Evolutionary conservation across 495 filamentous ascomycete species (phyloP), one percentile per base, ranked within the genome.

Genomic region (Lophiostoma macrostomum): DNA sequence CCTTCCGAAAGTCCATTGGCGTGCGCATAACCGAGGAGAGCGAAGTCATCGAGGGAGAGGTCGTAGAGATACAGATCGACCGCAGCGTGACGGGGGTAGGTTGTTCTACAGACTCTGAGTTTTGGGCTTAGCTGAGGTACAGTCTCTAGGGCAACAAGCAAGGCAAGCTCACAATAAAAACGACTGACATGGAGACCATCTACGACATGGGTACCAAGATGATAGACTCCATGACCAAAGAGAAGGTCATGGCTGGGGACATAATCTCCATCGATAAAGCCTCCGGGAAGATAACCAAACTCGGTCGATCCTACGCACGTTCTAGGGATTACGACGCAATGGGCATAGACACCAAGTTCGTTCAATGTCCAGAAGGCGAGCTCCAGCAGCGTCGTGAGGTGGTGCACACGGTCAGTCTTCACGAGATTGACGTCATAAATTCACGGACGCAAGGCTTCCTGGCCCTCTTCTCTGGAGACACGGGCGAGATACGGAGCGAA

Each of bases 401-500:
- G 12, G 85, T 95, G 23, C 93, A 99, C 70, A 96, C 93, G 2
- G 93, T 99, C 56, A 90, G 84, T 34, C 79, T 99, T 1, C 93
- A 99, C 72, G 93, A 99, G 70, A 97, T 99, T 64, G 93, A 99
- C 66, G 93, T 99, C 19, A 97, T 97, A 75, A 99, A 99, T 73
- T 95, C 90, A 27, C 81, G 93, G 32, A 95, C 93, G 36, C 93
- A 99, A 70, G 93, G 93, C 23, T 98, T 96, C 70, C 74, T 96
- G 27, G 91, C 91, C 7, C 84, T 97, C 7, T 97, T 97, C 71
- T 95, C 93, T 8, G 93, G 93, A 51, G 93, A 97, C 68, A 99
- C 94, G 1, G 94, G 94, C 68, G 93, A 99, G 78, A 97, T 99
- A 58, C 77, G 93, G 43, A 91, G 88, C 67, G 94, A 99, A 69